These are phyloP conservation scores for Boletales sp. DNA, from an alignment of 768 basidiomycete genomes.

Conservation along the genomic window DNA sequence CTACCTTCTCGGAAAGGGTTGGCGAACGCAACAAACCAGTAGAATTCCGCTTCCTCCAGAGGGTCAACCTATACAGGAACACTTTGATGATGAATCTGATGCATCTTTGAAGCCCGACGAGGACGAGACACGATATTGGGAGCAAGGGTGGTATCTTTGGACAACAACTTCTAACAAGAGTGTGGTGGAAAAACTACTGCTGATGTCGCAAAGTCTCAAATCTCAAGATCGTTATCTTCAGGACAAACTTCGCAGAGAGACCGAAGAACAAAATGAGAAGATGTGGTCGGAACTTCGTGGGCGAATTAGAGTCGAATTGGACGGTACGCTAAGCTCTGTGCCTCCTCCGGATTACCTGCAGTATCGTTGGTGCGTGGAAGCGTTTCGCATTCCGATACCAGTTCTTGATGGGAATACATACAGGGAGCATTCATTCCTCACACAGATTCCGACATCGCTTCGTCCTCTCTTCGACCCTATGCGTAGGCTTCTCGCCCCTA, in stretches of 20 bases:
- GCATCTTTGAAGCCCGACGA: conserved; percentile 17
- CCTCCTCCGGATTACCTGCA: conserved; percentile 20
- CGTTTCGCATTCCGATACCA: conserved; percentile 4
- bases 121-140: conserved; percentile 55
- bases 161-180: conserved; percentile 50
- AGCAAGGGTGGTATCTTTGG: conserved; percentile 78
- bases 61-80: conserved; percentile 46
- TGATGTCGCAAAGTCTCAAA: conserved; percentile 56
- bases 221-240: conserved; percentile 38
- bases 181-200: conserved; percentile 51
- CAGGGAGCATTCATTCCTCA: conserved; percentile 51
- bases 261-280: conserved; percentile 54
- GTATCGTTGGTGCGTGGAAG: conserved; percentile 37
- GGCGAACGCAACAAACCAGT: conserved; percentile 42
- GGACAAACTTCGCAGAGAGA: conserved; percentile 36
- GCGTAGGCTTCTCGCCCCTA: conserved; percentile 54
- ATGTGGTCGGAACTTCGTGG: conserved; percentile 30
- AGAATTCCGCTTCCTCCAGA: conserved; percentile 64
- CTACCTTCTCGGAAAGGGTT: conserved; percentile 38
- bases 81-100: conserved; percentile 11
- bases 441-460: conserved; percentile 56
- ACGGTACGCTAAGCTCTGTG: conserved; percentile 28
- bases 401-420: not conserved
- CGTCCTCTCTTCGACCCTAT: conserved; percentile 53
- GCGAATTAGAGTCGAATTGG: conserved; percentile 21